Base-by-base conservation (phyloP, 2,329 filamentous ascomycete species). In the Diaporthe batatas region DNA sequence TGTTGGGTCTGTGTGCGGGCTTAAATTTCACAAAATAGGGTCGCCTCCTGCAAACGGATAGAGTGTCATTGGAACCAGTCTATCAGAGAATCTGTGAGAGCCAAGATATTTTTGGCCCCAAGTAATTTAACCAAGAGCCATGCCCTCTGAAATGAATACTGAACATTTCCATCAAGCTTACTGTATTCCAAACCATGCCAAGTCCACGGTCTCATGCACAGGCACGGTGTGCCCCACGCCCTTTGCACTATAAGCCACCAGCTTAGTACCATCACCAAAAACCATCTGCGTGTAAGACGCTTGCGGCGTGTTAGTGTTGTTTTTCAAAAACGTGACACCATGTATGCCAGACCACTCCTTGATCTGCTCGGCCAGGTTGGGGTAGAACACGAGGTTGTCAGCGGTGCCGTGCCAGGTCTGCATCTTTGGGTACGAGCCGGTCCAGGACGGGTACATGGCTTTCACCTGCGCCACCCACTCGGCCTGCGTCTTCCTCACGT, bases 341-440 rank as follows among this genome's bases (percentile, higher is more conserved):
- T 78, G 74, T 1, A 80, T 71, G 11, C 78, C 77, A 29, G 77
- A 78, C 80, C 80, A 82, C 76, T 81, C 79, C 75, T 80, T 79
- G 34, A 81, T 73, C 12, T 77, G 75, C 75, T 80, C 79, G 21
- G 69, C 53, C 29, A 76, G 76, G 18, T 77, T 77, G 42, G 73
- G 72, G 11, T 78, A 77, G 7, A 74, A 54, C 18, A 80, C 79
- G 14, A 81, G 77, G 8, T 23, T 75, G 44, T 81, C 79, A 25
- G 76, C 76, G 16, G 74, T 64, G 10, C 79, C 79, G 70, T 81
- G 79, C 55, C 74, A 74, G 44, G 80, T 79, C 72, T 78, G 77
- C 77, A 81, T 78, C 18, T 79, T 73, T 32, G 79, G 77, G 4
- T 79, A 76, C 6, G 76, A 75, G 1, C 79, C 79, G 3, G 71